Percentiles rank a stretch among this genome's conserved stretches.
These are phyloP conservation scores for Nannochloropsis oceanica DNA, from an alignment of 108 stramenopile species.

Conservation along the genomic window DNA sequence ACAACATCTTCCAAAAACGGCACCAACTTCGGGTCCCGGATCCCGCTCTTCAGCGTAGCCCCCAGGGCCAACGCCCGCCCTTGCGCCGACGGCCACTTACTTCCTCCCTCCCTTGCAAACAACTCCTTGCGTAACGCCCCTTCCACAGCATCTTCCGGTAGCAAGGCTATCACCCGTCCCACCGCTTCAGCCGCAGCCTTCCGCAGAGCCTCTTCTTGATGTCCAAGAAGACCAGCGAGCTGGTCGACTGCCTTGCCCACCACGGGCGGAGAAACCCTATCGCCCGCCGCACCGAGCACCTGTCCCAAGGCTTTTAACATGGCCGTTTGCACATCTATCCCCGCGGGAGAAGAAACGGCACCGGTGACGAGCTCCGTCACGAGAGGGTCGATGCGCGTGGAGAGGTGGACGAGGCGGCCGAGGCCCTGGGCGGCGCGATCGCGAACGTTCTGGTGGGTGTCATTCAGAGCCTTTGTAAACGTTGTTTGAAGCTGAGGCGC, in stretches of 20 bases:
- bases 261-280: not conserved
- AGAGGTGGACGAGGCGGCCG: conserved; percentile 13
- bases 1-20: not conserved
- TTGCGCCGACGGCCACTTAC: not conserved
- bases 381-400: conserved; percentile 23
- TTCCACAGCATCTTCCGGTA: not conserved
- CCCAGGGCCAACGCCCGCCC: not conserved
- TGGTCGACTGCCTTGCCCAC: not conserved
- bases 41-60: not conserved
- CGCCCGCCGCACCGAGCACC: conserved; percentile 7
- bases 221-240: not conserved
- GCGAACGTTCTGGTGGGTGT: conserved; percentile 29
- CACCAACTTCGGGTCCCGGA: not conserved
- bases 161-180: not conserved
- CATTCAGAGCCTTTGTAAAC: conserved; percentile 91
- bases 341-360: not conserved
- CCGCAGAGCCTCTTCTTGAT: not conserved
- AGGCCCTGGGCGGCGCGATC: conserved; percentile 9
- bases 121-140: not conserved
- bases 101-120: not conserved
- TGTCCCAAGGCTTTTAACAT: conserved; percentile 21
- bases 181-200: not conserved
- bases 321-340: not conserved
- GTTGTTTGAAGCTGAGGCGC: conserved; percentile 99
- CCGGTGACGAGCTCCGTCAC: conserved; percentile 18